Conservation (phyloP, 1,284 basidiomycete genomes). For the Leucoagaricus sp. region DNA sequence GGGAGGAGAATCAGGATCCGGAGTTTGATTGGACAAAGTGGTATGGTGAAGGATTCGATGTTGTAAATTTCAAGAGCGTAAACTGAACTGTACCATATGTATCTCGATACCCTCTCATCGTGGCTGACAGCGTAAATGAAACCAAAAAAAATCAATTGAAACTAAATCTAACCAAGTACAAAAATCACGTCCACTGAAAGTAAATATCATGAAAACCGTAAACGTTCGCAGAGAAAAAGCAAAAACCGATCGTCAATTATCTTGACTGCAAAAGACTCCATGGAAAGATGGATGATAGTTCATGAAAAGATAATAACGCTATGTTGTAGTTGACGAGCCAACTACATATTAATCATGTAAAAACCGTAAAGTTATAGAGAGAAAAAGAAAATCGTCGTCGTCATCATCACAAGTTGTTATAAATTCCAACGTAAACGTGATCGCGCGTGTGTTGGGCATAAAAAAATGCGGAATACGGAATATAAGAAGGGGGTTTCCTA, state of each 20-base stretch:
- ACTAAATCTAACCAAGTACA: neutral
- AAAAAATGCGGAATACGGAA: neutral
- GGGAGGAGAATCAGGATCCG: constrained; percentile 18
- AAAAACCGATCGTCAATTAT: neutral
- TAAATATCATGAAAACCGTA: neutral
- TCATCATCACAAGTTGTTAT: neutral
- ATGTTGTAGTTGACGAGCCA: neutral
- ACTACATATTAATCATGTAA: constrained; percentile 6
- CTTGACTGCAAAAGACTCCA: neutral
- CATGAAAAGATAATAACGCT: constrained; percentile 5
- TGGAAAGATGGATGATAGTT: neutral
- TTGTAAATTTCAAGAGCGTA: constrained; percentile 13
- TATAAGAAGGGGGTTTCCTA: neutral
- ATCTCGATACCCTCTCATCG: neutral
- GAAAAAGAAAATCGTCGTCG: neutral
- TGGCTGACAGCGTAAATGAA: no score
- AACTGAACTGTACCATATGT: neutral
- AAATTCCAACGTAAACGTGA: no score
- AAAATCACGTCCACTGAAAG: neutral
- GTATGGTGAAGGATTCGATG: constrained; percentile 19
- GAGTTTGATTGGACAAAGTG: constrained; percentile 20
- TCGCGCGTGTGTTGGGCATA: no score
- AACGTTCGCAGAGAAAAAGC: neutral
- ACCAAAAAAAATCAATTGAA: neutral
- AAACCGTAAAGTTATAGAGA: neutral